Evolutionary conservation across 2,329 filamentous ascomycete genomes (phyloP).

Genomic region (Daldinia sp.): DNA sequence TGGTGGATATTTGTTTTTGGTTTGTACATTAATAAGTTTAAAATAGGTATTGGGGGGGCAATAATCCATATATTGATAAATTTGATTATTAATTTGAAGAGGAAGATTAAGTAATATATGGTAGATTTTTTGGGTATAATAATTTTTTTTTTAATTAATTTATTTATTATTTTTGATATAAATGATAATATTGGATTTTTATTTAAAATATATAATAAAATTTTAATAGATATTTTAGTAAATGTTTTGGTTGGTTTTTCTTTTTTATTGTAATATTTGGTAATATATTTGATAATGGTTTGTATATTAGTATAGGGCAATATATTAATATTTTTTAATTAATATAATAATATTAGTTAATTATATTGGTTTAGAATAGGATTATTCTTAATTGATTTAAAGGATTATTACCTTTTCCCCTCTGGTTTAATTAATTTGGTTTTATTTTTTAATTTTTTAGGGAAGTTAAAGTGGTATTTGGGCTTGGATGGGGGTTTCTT

Average conservation of each 20-base stretch:
- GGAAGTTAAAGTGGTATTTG: not conserved
- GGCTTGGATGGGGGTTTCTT: not conserved
- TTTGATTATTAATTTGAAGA: not conserved
- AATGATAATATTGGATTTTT: not conserved
- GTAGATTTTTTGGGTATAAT: not conserved
- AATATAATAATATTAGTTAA: not conserved
- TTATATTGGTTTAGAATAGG: not conserved
- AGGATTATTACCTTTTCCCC: not conserved
- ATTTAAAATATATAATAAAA: not conserved
- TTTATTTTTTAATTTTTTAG: not conserved
- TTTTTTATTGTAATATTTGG: not conserved
- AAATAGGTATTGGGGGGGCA: not conserved
- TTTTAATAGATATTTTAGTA: not conserved
- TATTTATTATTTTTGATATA: not conserved
- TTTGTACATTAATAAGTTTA: not conserved
- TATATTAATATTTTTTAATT: not conserved
- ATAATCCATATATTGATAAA: not conserved
- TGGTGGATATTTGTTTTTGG: not conserved
- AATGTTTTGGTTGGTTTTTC: not conserved
- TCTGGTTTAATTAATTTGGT: not conserved
- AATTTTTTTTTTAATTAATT: not conserved
- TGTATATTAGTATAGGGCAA: not conserved
- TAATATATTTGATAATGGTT: not conserved
- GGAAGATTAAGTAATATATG: not conserved
- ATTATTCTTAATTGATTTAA: slow-evolving; percentile 1